Evolutionary conservation across 1,139 yeast genomes (phyloP), one percentile per base, ranked within the genome.

Genomic region (Nadsonia starkeyi-henricii): DNA sequence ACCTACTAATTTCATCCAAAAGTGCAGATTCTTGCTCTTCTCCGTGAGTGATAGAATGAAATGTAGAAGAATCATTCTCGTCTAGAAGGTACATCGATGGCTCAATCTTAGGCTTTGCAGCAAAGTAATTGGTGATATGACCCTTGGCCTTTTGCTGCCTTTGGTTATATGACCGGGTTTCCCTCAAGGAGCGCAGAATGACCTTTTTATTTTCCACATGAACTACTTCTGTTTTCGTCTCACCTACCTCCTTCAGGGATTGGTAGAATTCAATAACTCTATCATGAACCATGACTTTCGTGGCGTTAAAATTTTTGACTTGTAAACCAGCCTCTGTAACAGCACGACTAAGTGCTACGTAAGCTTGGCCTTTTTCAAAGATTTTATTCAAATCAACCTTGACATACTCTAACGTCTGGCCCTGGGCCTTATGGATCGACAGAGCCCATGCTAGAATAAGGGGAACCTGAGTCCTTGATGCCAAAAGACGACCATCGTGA

Each of bases 271-370:
- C 65, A 47, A 73, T 75, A 4, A 89, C 97, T 47, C 72, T 76
- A 1, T 70, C 72, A 48, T 86, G 77, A 1, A 85, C 86, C 47
- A 69, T 68, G 48, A 89, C 84, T 54, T 75, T 78, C 8, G 65
- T 62, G 8, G 79, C 78, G 48, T 75, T 71, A 61, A 88, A 89
- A 53, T 86, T 85, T 45, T 74, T 62, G 39, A 89, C 79, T 62
- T 89, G 93, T 18, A 89, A 69, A 28, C 77, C 72, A 8, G 82
- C 86, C 53, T 78, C 78, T 43, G 81, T 75, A 0, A 83, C 85
- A 2, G 96, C 96, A 66, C 98, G 75, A 41, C 95, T 85, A 39
- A 89, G 70, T 0, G 98, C 96, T 20, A 88, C 96, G 59, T 85
- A 85, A 2, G 83, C 91, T 59, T 85, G 95, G 15, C 95, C 95